Evolutionary conservation across 148 eudicot species (phyloP).

Genomic region (Limonium bicolor): DNA sequence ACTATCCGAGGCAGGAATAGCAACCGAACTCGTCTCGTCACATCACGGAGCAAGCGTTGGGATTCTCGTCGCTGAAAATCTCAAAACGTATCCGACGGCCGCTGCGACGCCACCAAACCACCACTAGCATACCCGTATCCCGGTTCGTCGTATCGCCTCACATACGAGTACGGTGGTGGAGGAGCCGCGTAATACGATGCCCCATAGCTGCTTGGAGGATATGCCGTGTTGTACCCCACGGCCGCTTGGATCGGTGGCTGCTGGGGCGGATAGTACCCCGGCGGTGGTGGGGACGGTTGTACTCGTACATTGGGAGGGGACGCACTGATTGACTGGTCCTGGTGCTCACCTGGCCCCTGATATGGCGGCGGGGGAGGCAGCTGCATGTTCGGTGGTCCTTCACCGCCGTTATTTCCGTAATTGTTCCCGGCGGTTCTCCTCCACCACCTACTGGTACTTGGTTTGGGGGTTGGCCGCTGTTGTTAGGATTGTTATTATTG

Average conservation of each 20-base stretch:
- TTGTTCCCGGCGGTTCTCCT: conserved; percentile 1
- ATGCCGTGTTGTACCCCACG: conserved; percentile 51
- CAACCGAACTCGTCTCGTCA: conserved; percentile 2
- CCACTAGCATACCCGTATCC: conserved; percentile 9
- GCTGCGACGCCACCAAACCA: conserved; percentile 13
- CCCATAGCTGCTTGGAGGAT: conserved; percentile 41
- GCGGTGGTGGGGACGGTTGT: too few relatives aligned
- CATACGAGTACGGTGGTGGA: conserved; percentile 25
- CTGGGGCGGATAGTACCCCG: conserved; percentile 24
- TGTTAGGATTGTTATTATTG: neutral
- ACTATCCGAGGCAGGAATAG: too few relatives aligned
- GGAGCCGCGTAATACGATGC: conserved; percentile 54
- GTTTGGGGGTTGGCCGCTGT: neutral
- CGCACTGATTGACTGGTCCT: conserved; percentile 19
- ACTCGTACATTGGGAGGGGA: conserved; percentile 18
- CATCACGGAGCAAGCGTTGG: conserved; percentile 62
- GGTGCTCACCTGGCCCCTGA: conserved; percentile 21
- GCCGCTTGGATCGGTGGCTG: conserved; percentile 9
- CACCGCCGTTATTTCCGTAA: conserved; percentile 5
- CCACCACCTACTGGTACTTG: neutral
- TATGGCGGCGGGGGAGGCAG: conserved; percentile 7
- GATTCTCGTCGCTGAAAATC: conserved; percentile 82
- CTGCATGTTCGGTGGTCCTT: conserved; percentile 12
- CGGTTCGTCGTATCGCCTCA: conserved; percentile 21
- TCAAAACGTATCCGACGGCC: conserved; percentile 61